Evolutionary conservation across 371 early-diverging fungal genomes (phyloP), one percentile per base, ranked within the genome.

Genomic region (Apophysomyces ossiformis): DNA sequence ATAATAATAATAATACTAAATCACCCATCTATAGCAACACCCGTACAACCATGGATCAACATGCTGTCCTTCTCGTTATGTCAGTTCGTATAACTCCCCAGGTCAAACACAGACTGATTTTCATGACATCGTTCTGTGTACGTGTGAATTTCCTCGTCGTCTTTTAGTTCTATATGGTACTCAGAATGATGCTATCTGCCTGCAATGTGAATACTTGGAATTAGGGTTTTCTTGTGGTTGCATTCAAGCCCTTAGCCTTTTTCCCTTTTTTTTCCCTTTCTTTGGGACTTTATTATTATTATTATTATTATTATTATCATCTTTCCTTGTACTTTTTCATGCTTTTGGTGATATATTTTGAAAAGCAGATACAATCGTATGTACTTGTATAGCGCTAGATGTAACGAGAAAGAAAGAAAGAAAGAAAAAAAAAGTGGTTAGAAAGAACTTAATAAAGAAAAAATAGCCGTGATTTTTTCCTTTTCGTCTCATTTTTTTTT

Each of bases 41-140:
- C 32, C n/a, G 54, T 50, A 50, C 54, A 16, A 50, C 54, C n/a
- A 21, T 50, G 16, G 18, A 21, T 21, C 54, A 21, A 26, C 54
- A 50, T 50, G 54, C 21, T 50, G 8, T 50, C 54, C 54, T 50
- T 50, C 54, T 50, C 54, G 21, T 50, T 50, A 50, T 50, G 54
- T 50, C 21, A 50, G 21, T 21, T 50, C 54, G 54, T 50, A 50
- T 50, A 21, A 50, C 54, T 50, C 9, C 41, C 41, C 8, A 13
- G 41, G 8, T 41, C 41, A 41, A 41, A 41, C 13, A 41, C 5
- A 21, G 54, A 50, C 5, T 50, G 54, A 50, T 50, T 50, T 18
- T 18, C 54, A 50, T 50, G 47, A 18, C 13, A 47, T 16, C 7
- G 47, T 15, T 16, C 11, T 15, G 9, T 7, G 5, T 50, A 50